These are phyloP conservation scores for Rossbeevera mucosa DNA, from an alignment of 768 basidiomycete genomes.

Conservation along the genomic window DNA sequence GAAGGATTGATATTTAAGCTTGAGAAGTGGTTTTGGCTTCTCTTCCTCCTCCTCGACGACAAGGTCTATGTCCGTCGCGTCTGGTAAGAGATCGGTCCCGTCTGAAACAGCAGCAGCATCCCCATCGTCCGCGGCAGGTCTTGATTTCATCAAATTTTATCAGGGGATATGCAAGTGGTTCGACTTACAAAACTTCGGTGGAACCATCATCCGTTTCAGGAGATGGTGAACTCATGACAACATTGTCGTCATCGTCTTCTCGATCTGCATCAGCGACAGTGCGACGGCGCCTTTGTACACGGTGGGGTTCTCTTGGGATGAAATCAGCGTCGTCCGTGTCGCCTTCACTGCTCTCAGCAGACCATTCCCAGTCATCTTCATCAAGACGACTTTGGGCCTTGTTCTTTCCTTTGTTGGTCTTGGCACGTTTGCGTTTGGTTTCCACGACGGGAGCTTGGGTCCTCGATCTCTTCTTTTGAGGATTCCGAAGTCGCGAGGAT, in stretches of 20 bases:
- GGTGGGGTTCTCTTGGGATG: slow-evolving; percentile 18
- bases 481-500: background rate
- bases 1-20: slow-evolving; percentile 68
- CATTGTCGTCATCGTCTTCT: slow-evolving; percentile 22
- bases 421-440: slow-evolving; percentile 31
- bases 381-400: slow-evolving; percentile 26
- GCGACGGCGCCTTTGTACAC: slow-evolving; percentile 32
- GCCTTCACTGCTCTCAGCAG: slow-evolving; percentile 18
- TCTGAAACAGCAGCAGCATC: background rate
- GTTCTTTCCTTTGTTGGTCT: slow-evolving; percentile 39
- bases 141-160: background rate
- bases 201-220: background rate
- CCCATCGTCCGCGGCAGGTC: background rate
- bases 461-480: slow-evolving; percentile 22
- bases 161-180: background rate
- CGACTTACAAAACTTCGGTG: slow-evolving; percentile 7
- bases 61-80: slow-evolving; percentile 32
- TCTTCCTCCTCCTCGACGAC: slow-evolving; percentile 56
- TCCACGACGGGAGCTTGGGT: slow-evolving; percentile 7
- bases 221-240: slow-evolving; percentile 14
- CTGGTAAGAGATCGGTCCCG: background rate
- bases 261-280: slow-evolving; percentile 22
- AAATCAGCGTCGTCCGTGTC: slow-evolving; percentile 9
- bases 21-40: slow-evolving; percentile 68
- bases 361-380: slow-evolving; percentile 23